A percentile compares a stretch with the other conserved stretches of the same genome.
These are phyloP conservation scores for Leccinum olivaceopallidum DNA, from an alignment of 768 basidiomycete species.

Conservation along the genomic window DNA sequence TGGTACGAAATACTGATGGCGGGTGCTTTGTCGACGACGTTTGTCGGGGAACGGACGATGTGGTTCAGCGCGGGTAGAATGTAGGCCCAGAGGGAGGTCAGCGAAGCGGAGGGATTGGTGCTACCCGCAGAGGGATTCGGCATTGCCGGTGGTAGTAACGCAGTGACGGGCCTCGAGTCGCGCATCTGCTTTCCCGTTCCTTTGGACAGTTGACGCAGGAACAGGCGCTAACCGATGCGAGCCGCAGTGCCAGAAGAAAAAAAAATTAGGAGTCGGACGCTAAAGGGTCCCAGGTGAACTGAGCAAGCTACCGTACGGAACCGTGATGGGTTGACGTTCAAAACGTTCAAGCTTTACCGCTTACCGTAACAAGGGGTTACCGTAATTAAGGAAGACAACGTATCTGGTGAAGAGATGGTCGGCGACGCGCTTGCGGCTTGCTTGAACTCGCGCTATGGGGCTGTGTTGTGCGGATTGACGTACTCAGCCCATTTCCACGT, in stretches of 20 bases:
- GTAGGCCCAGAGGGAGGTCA: no score
- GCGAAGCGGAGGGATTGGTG: no score
- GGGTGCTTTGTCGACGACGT: no score
- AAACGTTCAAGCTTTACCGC: background rate
- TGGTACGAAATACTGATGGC: no score
- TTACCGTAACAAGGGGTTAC: slow-evolving; percentile 1
- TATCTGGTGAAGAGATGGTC: background rate
- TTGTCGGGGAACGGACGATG: no score
- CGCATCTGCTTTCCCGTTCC: slow-evolving; percentile 30
- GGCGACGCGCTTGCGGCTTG: no score
- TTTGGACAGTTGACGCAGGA: slow-evolving; percentile 26
- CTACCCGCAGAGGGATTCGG: slow-evolving; percentile 60
- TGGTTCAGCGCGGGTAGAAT: no score
- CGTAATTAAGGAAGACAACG: slow-evolving; percentile 8
- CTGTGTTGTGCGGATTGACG: no score
- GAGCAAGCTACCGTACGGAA: slow-evolving; percentile 2
- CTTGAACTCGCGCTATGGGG: no score
- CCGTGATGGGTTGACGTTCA: background rate
- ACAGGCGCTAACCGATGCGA: background rate
- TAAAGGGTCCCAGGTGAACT: background rate
- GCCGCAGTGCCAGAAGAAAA: background rate
- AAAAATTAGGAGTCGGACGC: slow-evolving; percentile 6
- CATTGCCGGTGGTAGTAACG: slow-evolving; percentile 36
- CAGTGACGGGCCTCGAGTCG: slow-evolving; percentile 8
- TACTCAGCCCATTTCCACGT: no score